Conservation (phyloP, 805 yeast species). For the Saturnispora sanitii region DNA sequence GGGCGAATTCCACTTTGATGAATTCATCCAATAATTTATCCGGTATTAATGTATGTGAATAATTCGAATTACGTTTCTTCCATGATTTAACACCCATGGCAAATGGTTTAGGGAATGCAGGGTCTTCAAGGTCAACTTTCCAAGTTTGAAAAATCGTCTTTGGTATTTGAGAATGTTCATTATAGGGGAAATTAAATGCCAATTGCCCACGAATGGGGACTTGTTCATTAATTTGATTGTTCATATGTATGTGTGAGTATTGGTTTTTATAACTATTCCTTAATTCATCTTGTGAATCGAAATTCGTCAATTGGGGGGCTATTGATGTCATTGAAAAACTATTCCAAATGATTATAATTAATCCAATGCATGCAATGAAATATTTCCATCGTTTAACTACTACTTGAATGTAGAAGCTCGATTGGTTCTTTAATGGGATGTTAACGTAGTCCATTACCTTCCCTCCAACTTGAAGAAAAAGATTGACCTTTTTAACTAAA, state of each 20-base stretch:
- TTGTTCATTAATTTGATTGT: slow-evolving; percentile 10
- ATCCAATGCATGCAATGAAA: no score
- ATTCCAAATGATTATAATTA: no score
- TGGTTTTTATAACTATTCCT: slow-evolving; percentile 1
- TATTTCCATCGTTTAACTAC: no score
- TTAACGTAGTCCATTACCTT: slow-evolving; percentile 4
- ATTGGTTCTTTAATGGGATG: slow-evolving; percentile 2
- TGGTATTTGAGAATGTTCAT: slow-evolving; percentile 53
- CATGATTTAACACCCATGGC: slow-evolving; percentile 48
- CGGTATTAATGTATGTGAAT: slow-evolving; percentile 61
- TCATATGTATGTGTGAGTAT: neutral
- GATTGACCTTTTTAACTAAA: no score
- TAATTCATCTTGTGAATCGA: no score
- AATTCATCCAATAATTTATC: slow-evolving; percentile 52
- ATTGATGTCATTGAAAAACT: no score
- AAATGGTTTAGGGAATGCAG: slow-evolving; percentile 45
- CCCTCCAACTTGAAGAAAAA: neutral
- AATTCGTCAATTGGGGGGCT: no score
- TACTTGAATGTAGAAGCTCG: neutral
- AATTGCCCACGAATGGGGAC: slow-evolving; percentile 45
- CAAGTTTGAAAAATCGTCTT: slow-evolving; percentile 90
- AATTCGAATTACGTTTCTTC: slow-evolving; percentile 52
- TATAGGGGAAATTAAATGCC: slow-evolving; percentile 67
- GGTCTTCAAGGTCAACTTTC: slow-evolving; percentile 58
- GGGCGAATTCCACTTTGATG: slow-evolving; percentile 45